Conservation (phyloP, 495 filamentous ascomycete genomes). For the Aspergillus nidulans region DNA sequence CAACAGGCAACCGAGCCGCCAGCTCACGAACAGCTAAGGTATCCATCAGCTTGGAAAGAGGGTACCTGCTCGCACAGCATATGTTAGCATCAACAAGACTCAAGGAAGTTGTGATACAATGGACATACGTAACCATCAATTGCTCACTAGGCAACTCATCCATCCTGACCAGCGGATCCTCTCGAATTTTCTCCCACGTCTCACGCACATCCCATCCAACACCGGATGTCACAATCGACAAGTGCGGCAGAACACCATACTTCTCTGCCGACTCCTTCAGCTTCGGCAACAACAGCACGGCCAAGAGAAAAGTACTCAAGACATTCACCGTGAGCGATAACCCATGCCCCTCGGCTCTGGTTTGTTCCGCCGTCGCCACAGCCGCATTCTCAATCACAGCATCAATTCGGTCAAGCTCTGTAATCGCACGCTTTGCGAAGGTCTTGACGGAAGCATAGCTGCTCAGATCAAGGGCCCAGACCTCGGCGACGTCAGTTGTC, state of each 20-base stretch:
- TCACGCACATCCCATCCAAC: background rate
- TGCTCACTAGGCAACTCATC: background rate
- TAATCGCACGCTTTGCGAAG: background rate
- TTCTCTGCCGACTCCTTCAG: constrained; percentile 1
- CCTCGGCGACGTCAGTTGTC: background rate
- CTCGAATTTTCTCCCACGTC: background rate
- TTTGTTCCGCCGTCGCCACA: background rate
- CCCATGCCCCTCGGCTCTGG: background rate
- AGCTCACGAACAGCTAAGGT: background rate
- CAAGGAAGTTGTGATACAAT: background rate
- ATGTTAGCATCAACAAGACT: background rate
- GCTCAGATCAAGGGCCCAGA: constrained; percentile 1
- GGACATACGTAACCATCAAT: background rate
- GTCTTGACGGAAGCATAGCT: constrained; percentile 2
- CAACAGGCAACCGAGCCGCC: background rate
- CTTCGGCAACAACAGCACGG: constrained; percentile 5
- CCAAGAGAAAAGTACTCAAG: constrained; percentile 9
- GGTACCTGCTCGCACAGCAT: background rate
- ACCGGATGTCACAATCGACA: constrained; percentile 3
- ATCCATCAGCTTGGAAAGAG: constrained; percentile 3
- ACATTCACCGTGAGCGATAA: constrained; percentile 3
- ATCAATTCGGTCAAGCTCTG: constrained; percentile 2
- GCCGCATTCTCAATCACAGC: constrained; percentile 12
- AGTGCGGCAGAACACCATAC: background rate
- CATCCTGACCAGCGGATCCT: background rate